Percentiles rank a stretch among this genome's conserved stretches.
phyloP scores from a whole-genome alignment of 768 basidiomycete genomes.

The Heimioporus sp. region DNA sequence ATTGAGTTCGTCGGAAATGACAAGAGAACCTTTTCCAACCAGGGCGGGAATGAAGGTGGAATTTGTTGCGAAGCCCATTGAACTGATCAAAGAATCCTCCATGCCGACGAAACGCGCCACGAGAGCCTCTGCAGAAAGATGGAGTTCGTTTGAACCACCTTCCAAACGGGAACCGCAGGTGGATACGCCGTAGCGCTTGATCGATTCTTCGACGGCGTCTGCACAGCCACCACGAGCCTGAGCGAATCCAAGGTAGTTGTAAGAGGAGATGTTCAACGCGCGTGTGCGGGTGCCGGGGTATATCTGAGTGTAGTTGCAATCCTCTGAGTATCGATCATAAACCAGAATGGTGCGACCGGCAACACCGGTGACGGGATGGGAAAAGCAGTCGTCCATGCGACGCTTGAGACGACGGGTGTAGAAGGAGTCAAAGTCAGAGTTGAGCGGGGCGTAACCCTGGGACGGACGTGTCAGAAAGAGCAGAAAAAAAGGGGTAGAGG shows the following conservation, averaged over 20 bases:
- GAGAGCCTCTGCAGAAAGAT: constrained; percentile 75
- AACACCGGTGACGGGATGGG: constrained; percentile 89
- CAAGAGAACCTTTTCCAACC: constrained; percentile 84
- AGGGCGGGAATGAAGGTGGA: constrained; percentile 92
- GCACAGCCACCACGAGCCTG: constrained; percentile 91
- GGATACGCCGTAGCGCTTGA: constrained; percentile 79
- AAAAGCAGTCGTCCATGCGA: constrained; percentile 95
- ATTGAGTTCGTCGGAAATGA: constrained; percentile 97
- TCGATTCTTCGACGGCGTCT: constrained; percentile 85
- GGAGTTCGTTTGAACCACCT: constrained; percentile 85
- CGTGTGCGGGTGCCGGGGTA: constrained; percentile 81
- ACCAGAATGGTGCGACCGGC: constrained; percentile 90
- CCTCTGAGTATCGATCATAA: constrained; percentile 78
- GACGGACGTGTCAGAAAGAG: constrained; percentile 3
- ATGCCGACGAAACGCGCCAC: constrained; percentile 87
- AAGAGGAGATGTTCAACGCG: constrained; percentile 94
- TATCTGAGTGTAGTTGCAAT: constrained; percentile 77
- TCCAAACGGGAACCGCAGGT: constrained; percentile 77
- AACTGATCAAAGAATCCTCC: constrained; percentile 87
- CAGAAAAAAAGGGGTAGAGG: constrained; percentile 1
- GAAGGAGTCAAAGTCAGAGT: constrained; percentile 98
- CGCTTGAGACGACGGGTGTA: constrained; percentile 95
- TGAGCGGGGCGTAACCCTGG: constrained; percentile 94
- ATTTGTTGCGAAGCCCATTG: constrained; percentile 97
- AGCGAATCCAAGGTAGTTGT: constrained; percentile 99